Conservation (phyloP, 148 eudicot genomes). For the Cornus controversa region DNA sequence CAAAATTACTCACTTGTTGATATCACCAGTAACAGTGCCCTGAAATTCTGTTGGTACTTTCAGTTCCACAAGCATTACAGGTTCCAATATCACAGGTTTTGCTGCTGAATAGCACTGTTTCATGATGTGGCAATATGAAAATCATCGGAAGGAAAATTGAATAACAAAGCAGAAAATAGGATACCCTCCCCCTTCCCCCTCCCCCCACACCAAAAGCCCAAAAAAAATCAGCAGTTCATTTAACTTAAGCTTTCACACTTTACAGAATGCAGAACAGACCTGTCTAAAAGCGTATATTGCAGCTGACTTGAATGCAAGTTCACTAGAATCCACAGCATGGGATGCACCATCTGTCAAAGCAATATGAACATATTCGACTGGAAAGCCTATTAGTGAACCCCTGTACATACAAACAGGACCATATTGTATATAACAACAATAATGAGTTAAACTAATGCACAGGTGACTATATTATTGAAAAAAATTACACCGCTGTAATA, state of each 20-base stretch:
- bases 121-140: conserved; percentile 1
- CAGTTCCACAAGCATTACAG: conserved; percentile 92
- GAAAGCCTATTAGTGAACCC: conserved; percentile 94
- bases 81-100: conserved; percentile 91
- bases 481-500: too few relatives aligned
- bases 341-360: conserved; percentile 92
- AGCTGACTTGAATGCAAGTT: conserved; percentile 96
- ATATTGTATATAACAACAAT: conserved; percentile 7
- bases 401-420: conserved; percentile 37
- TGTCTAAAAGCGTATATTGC: conserved; percentile 97
- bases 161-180: background rate
- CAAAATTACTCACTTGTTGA: conserved; percentile 67
- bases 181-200: background rate
- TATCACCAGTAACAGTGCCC: conserved; percentile 90
- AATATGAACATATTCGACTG: conserved; percentile 81
- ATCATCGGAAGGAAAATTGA: background rate
- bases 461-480: too few relatives aligned
- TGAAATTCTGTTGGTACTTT: conserved; percentile 91
- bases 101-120: conserved; percentile 79
- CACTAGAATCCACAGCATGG: conserved; percentile 98
- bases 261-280: conserved; percentile 38
- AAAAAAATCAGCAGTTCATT: background rate
- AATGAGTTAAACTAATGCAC: background rate
- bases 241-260: background rate
- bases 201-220: background rate